Conservation (phyloP, 495 filamentous ascomycete species). For the Neurospora sp. region DNA sequence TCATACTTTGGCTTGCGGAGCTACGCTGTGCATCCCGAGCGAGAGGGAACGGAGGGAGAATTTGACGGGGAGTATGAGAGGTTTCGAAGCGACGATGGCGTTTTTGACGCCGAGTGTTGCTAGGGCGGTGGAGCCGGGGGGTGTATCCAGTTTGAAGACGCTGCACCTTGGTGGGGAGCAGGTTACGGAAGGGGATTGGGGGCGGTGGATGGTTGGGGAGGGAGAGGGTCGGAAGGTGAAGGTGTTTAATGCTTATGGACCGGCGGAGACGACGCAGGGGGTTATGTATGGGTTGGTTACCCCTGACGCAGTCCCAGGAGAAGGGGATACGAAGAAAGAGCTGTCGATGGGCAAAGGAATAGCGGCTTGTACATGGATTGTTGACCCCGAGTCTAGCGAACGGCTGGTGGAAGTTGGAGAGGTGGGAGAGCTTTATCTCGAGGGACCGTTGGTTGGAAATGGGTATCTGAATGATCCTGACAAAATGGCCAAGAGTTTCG, state of each 20-base stretch:
- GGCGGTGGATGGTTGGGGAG: background rate
- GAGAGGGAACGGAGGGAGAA: conserved; percentile 22
- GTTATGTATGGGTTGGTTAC: background rate
- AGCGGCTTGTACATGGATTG: conserved; percentile 31
- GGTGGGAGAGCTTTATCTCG: conserved; percentile 68
- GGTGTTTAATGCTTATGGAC: conserved; percentile 30
- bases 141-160: no score
- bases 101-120: conserved; percentile 42
- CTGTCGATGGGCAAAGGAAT: background rate
- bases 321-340: background rate
- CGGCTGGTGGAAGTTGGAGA: conserved; percentile 54
- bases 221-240: background rate
- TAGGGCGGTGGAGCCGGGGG: conserved; percentile 5
- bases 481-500: conserved; percentile 43
- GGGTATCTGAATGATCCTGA: conserved; percentile 65
- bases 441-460: conserved; percentile 42
- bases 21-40: conserved; percentile 22
- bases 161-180: conserved; percentile 26
- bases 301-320: background rate
- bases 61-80: conserved; percentile 17
- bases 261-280: conserved; percentile 30
- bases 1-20: background rate
- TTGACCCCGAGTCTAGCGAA: conserved; percentile 50
- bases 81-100: conserved; percentile 17
- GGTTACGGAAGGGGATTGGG: background rate